These are phyloP conservation scores for Casuarina equisetifolia DNA, from an alignment of 306 rosid species.

Conservation along the genomic window DNA sequence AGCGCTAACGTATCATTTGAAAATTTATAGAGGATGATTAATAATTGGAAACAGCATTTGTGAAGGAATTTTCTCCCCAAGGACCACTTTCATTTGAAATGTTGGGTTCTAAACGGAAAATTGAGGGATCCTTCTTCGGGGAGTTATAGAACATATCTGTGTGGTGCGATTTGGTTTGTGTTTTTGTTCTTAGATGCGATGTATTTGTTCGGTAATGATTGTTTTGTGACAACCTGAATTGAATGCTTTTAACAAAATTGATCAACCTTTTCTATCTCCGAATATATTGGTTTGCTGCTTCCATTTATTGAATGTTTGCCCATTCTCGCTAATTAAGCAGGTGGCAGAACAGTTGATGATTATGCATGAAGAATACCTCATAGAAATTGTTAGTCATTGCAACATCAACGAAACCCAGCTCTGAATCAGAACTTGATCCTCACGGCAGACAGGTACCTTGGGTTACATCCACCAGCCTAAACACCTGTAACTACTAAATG, in stretches of 20 bases:
- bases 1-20: not conserved
- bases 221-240: not conserved
- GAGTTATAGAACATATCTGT: too few relatives aligned
- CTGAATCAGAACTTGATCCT: conserved; percentile 10
- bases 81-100: too few relatives aligned
- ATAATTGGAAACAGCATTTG: not conserved
- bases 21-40: not conserved
- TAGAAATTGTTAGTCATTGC: conserved; percentile 19
- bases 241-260: not conserved
- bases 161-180: too few relatives aligned
- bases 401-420: not conserved
- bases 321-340: conserved; percentile 33
- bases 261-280: not conserved
- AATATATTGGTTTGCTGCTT: not conserved
- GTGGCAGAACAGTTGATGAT: conserved; percentile 67
- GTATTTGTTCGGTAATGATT: not conserved
- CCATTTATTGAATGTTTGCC: not conserved
- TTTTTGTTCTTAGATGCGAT: too few relatives aligned
- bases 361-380: conserved; percentile 54
- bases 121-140: too few relatives aligned
- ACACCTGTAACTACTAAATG: not conserved
- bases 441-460: not conserved
- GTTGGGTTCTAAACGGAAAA: too few relatives aligned
- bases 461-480: not conserved
- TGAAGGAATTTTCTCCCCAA: too few relatives aligned